These are phyloP conservation scores for Venturia pyrina DNA, from an alignment of 2,329 filamentous ascomycete genomes.

Conservation along the genomic window DNA sequence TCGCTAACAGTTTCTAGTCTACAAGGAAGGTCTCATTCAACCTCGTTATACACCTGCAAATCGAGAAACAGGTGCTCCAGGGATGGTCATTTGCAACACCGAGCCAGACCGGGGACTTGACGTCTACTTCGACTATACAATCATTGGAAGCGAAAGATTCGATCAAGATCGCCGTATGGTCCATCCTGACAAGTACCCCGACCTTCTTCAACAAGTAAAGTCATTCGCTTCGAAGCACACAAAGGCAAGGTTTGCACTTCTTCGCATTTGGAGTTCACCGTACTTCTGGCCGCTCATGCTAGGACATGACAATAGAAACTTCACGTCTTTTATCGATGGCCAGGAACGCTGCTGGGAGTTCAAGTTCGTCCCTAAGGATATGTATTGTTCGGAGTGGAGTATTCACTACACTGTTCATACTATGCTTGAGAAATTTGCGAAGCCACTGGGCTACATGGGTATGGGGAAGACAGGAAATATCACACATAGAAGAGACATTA, in stretches of 20 bases:
- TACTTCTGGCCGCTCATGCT: slow-evolving; percentile 43
- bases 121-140: neutral
- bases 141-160: neutral
- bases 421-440: slow-evolving; percentile 19
- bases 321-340: slow-evolving; percentile 25
- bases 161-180: neutral
- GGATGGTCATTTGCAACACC: neutral
- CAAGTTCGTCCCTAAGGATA: slow-evolving; percentile 40
- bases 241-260: slow-evolving; percentile 31
- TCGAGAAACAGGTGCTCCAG: neutral
- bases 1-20: neutral
- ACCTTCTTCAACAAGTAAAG: neutral
- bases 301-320: slow-evolving; percentile 25
- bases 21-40: neutral
- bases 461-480: slow-evolving; percentile 27
- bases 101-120: neutral
- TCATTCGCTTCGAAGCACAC: slow-evolving; percentile 20
- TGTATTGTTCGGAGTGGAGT: slow-evolving; percentile 33
- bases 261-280: slow-evolving; percentile 38
- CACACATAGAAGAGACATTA: slow-evolving; percentile 28
- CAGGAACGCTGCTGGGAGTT: neutral
- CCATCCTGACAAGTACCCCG: neutral
- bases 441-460: slow-evolving; percentile 18
- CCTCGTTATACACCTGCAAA: neutral
- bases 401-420: slow-evolving; percentile 31